Conservation (phyloP, 306 rosid species). For the Glycine soja region DNA sequence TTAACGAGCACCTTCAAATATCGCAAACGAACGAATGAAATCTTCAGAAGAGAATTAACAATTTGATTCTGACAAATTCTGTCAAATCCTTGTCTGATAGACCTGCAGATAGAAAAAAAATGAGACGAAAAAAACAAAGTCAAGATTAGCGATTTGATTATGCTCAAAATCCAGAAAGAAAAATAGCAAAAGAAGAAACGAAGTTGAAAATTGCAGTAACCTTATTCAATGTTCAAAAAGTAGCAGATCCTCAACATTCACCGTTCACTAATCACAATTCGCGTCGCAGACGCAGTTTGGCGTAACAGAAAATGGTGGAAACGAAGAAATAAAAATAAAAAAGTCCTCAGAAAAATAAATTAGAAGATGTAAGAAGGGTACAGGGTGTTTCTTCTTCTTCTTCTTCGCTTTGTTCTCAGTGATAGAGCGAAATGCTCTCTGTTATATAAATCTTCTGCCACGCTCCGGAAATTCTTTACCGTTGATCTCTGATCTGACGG, state of each 20-base stretch:
- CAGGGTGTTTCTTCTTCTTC: constrained; percentile 32
- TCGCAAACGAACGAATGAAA: constrained; percentile 47
- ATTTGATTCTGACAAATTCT: constrained; percentile 32
- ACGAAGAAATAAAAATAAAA: not conserved
- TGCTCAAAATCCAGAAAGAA: not conserved
- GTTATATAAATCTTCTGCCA: constrained; percentile 57
- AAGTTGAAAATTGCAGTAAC: constrained; percentile 42
- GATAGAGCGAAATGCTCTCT: constrained; percentile 68
- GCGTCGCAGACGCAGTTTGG: constrained; percentile 18
- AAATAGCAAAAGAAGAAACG: not conserved
- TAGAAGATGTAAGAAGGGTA: constrained; percentile 43
- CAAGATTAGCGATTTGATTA: constrained; percentile 35
- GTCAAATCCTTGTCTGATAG: not conserved
- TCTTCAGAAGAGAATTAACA: constrained; percentile 35
- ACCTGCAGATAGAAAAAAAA: constrained; percentile 47
- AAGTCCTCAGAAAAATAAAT: constrained; percentile 8
- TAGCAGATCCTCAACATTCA: constrained; percentile 58
- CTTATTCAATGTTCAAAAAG: constrained; percentile 44
- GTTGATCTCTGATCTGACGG: constrained; percentile 59
- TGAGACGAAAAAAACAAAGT: not conserved
- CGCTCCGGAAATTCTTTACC: constrained; percentile 49
- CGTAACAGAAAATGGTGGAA: constrained; percentile 34
- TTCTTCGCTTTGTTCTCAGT: constrained; percentile 32
- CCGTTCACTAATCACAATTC: constrained; percentile 44
- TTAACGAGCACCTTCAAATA: constrained; percentile 15